These are phyloP conservation scores for Teunomyces cretensis DNA, from an alignment of 805 yeast species.

Conservation along the genomic window DNA sequence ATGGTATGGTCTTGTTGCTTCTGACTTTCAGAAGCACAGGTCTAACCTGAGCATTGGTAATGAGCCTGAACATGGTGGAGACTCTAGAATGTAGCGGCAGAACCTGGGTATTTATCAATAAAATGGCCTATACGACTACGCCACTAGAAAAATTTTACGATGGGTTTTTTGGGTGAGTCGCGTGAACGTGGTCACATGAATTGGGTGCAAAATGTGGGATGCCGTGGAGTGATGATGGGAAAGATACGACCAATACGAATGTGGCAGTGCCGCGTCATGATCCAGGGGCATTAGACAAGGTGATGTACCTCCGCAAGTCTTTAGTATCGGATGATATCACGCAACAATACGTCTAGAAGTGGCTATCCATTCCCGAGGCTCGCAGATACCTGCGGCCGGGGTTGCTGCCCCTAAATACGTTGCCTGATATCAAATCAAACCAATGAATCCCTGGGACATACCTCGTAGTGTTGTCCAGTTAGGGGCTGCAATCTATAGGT, in stretches of 20 bases:
- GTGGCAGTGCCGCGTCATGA: background rate
- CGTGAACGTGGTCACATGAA: constrained; percentile 4
- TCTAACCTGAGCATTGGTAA: constrained; percentile 37
- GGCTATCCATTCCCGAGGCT: no score
- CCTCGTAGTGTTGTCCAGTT: no score
- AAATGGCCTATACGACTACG: background rate
- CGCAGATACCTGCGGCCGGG: no score
- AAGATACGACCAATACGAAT: background rate
- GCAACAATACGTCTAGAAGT: no score
- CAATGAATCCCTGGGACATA: no score
- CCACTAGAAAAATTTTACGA: constrained; percentile 6
- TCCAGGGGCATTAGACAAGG: no score
- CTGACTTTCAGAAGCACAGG: constrained; percentile 41
- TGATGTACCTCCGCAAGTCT: no score
- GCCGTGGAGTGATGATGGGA: background rate
- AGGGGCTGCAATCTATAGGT: no score
- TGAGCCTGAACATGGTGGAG: constrained; percentile 35
- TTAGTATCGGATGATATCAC: background rate
- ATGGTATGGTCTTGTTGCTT: constrained; percentile 18
- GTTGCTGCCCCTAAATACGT: no score
- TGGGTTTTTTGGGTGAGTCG: constrained; percentile 2
- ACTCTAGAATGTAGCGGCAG: background rate
- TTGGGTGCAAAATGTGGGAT: background rate
- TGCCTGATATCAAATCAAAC: no score
- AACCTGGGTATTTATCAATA: background rate